Conservation (phyloP, 2,329 filamentous ascomycete species). For the Trichoderma sp. region DNA sequence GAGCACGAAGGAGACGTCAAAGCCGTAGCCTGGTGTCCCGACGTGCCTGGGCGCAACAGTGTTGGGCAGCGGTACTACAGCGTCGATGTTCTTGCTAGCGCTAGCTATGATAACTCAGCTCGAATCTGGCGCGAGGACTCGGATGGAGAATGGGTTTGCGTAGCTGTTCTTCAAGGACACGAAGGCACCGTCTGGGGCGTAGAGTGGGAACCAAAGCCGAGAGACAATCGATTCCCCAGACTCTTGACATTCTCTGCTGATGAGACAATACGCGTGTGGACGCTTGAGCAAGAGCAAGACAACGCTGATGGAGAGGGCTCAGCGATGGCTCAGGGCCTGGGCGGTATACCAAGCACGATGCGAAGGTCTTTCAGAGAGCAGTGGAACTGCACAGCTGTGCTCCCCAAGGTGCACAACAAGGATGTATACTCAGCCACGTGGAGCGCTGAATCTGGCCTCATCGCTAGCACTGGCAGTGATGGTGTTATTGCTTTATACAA, state of each 20-base stretch:
- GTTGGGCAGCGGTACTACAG: constrained; percentile 49
- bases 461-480: constrained; percentile 90
- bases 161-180: constrained; percentile 79
- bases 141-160: constrained; percentile 89
- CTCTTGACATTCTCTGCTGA: constrained; percentile 87
- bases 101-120: constrained; percentile 93
- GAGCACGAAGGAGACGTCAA: constrained; percentile 97
- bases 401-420: constrained; percentile 75
- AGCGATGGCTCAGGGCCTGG: constrained; percentile 46
- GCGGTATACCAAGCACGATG: constrained; percentile 86
- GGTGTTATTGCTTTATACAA: constrained; percentile 78
- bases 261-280: constrained; percentile 77
- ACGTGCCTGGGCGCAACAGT: constrained; percentile 52
- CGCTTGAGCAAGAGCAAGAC: constrained; percentile 57
- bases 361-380: constrained; percentile 74
- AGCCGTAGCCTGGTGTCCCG: constrained; percentile 87
- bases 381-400: constrained; percentile 75
- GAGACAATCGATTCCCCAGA: constrained; percentile 54
- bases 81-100: constrained; percentile 77
- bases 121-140: constrained; percentile 86
- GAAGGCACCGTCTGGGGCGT: constrained; percentile 87
- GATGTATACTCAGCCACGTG: constrained; percentile 84
- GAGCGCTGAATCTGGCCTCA: constrained; percentile 73
- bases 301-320: constrained; percentile 41
- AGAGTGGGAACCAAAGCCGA: constrained; percentile 62